A percentile compares a stretch with the other conserved stretches of the same genome.
phyloP scores from a whole-genome alignment of 2,329 filamentous ascomycete genomes.

The Aspergillus ochraceoroseus region DNA sequence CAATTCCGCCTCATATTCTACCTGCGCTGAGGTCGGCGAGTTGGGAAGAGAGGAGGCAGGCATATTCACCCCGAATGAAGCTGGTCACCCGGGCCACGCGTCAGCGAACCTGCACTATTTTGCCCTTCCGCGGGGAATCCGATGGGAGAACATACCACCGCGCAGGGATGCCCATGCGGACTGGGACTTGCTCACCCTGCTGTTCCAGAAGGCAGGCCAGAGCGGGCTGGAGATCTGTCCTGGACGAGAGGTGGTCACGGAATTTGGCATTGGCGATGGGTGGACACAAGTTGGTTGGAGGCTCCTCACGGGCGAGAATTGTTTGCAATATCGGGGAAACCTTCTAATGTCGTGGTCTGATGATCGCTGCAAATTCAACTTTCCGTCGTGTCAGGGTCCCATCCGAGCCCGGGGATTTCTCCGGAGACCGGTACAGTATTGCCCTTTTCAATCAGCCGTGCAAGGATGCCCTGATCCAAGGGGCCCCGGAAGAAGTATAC shows the following conservation, averaged over 20 bases:
- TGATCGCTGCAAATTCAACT: slow-evolving; percentile 62
- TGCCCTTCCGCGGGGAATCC: slow-evolving; percentile 37
- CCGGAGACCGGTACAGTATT: slow-evolving; percentile 59
- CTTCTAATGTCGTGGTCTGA: slow-evolving; percentile 64
- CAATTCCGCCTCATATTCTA: background rate
- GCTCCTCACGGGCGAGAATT: slow-evolving; percentile 51
- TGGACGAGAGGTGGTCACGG: slow-evolving; percentile 56
- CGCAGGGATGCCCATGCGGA: slow-evolving; percentile 61
- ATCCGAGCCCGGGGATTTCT: slow-evolving; percentile 51
- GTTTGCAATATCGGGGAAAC: slow-evolving; percentile 64
- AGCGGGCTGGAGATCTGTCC: slow-evolving; percentile 62
- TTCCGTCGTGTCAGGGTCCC: slow-evolving; percentile 62
- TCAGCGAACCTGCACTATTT: slow-evolving; percentile 60
- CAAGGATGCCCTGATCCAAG: slow-evolving; percentile 54
- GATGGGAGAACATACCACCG: slow-evolving; percentile 49
- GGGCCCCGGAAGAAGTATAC: slow-evolving; percentile 60
- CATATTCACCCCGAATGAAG: slow-evolving; percentile 53
- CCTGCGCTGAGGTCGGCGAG: slow-evolving; percentile 1
- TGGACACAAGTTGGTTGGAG: slow-evolving; percentile 61
- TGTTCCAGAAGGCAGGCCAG: slow-evolving; percentile 59
- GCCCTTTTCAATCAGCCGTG: slow-evolving; percentile 63
- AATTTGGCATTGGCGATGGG: slow-evolving; percentile 54
- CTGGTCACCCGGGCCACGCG: slow-evolving; percentile 30
- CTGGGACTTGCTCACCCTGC: slow-evolving; percentile 59
- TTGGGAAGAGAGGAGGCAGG: slow-evolving; percentile 17